These are phyloP conservation scores for Dalbergia cultrata DNA, from an alignment of 306 rosid species.

Conservation along the genomic window DNA sequence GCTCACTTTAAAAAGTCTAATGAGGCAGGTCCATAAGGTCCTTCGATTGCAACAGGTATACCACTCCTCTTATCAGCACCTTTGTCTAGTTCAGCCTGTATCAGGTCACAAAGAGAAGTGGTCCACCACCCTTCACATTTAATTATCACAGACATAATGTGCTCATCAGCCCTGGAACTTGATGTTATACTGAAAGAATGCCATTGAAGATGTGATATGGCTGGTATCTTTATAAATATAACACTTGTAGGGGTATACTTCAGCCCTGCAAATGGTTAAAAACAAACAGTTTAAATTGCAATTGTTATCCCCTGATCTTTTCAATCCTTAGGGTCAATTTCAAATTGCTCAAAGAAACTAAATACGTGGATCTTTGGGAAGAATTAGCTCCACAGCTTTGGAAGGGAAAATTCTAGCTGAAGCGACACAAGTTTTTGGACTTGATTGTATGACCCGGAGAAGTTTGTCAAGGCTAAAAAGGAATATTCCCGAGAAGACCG, in stretches of 20 bases:
- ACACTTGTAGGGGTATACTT: conserved; percentile 86
- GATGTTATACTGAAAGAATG: conserved; percentile 92
- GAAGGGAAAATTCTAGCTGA: conserved; percentile 72
- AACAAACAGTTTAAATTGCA: conserved; percentile 8
- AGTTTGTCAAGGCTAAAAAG: conserved; percentile 87
- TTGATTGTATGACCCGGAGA: conserved; percentile 79
- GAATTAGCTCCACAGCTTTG: conserved; percentile 72
- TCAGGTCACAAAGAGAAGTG: conserved; percentile 67
- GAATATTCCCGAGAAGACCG: conserved; percentile 79
- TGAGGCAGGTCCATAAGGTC: conserved; percentile 92
- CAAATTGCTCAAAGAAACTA: conserved; percentile 32
- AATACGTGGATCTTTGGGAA: conserved; percentile 84
- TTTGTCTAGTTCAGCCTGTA: conserved; percentile 59
- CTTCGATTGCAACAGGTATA: conserved; percentile 82
- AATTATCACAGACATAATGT: conserved; percentile 65
- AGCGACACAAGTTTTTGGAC: conserved; percentile 73
- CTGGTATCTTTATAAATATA: conserved; percentile 80
- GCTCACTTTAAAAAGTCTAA: conserved; percentile 70
- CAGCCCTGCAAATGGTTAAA: conserved; percentile 61
- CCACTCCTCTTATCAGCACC: conserved; percentile 56
- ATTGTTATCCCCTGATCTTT: neutral
- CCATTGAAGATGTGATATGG: conserved; percentile 85
- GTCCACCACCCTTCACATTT: conserved; percentile 92
- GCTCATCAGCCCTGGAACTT: conserved; percentile 67
- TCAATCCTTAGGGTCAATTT: conserved; percentile 22